A percentile compares a stretch with the other conserved stretches of the same genome.
Evolutionary conservation across 139 green algal genomes (phyloP).

Genomic region (Micractinium conductrix): DNA sequence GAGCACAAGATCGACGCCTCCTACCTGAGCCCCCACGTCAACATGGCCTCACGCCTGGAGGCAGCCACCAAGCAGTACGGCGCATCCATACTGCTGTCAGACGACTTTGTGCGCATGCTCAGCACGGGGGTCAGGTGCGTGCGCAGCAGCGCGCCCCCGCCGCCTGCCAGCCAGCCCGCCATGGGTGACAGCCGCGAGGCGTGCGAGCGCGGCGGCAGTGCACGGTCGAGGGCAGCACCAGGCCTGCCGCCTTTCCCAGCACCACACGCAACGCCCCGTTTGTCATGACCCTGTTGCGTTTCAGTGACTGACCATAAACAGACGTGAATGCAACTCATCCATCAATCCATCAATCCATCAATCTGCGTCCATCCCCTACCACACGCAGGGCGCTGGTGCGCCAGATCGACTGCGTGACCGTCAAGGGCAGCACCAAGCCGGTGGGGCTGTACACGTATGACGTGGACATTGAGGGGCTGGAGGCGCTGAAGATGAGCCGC

Average conservation of each 20-base stretch:
- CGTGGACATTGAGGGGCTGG: conserved; percentile 29
- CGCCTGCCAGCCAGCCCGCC: too few relatives aligned
- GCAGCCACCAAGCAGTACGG: conserved; percentile 95
- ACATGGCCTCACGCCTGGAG: conserved; percentile 96
- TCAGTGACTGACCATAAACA: too few relatives aligned
- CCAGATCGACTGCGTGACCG: conserved; percentile 93
- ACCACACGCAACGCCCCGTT: too few relatives aligned
- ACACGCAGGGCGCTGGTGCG: conserved; percentile 53
- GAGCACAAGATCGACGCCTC: conserved; percentile 97
- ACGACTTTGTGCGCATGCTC: conserved; percentile 78
- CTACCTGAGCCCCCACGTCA: conserved; percentile 97
- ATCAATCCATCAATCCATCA: too few relatives aligned
- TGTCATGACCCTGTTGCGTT: too few relatives aligned
- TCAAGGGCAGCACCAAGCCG: conserved; percentile 90
- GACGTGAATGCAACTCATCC: too few relatives aligned
- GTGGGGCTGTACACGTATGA: conserved; percentile 87
- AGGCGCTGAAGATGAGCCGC: conserved; percentile 16
- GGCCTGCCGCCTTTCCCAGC: too few relatives aligned
- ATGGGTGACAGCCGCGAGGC: too few relatives aligned
- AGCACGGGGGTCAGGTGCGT: conserved; percentile 9
- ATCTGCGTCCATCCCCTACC: too few relatives aligned
- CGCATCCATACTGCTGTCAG: conserved; percentile 79
- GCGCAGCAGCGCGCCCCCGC: too few relatives aligned
- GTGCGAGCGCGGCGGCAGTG: too few relatives aligned
- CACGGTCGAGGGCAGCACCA: too few relatives aligned